Conservation (phyloP, 495 filamentous ascomycete species). For the Neurospora terricola region DNA sequence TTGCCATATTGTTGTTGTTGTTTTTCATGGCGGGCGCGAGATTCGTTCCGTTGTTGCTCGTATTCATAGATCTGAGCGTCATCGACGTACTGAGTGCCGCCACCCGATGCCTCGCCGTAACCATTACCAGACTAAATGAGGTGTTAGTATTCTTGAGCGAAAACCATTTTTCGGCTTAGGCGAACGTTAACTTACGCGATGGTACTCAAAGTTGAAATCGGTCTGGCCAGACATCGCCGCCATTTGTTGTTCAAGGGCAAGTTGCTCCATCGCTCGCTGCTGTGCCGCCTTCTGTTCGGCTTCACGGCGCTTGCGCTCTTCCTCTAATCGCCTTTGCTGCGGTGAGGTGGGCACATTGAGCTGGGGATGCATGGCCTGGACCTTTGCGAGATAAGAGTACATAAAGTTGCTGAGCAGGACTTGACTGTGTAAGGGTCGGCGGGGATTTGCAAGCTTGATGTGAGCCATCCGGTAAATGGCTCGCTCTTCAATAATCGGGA, state of each 20-base stretch:
- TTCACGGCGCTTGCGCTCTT: slow-evolving; percentile 56
- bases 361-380: slow-evolving; percentile 95
- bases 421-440: slow-evolving; percentile 85
- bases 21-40: slow-evolving; percentile 9
- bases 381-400: slow-evolving; percentile 98
- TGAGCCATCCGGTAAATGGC: slow-evolving; percentile 98
- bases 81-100: slow-evolving; percentile 32
- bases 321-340: slow-evolving; percentile 50
- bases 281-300: slow-evolving; percentile 45
- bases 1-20: slow-evolving; percentile 5
- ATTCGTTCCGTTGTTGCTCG: slow-evolving; percentile 18
- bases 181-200: slow-evolving; percentile 31
- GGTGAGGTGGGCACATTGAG: slow-evolving; percentile 65
- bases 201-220: slow-evolving; percentile 39
- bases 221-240: slow-evolving; percentile 32
- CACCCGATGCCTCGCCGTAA: slow-evolving; percentile 31
- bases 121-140: slow-evolving; percentile 27
- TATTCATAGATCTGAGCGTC: slow-evolving; percentile 40
- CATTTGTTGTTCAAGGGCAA: slow-evolving; percentile 38
- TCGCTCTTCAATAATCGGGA: slow-evolving; percentile 89
- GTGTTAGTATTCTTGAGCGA: slow-evolving; percentile 5
- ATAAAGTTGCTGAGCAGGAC: slow-evolving; percentile 99
- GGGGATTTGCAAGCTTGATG: slow-evolving; percentile 95
- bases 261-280: slow-evolving; percentile 27
- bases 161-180: not conserved